Evolutionary conservation across 192 early-diverging fungal species (phyloP), one percentile per base, ranked within the genome.

Genomic region (Pilaira anomala): DNA sequence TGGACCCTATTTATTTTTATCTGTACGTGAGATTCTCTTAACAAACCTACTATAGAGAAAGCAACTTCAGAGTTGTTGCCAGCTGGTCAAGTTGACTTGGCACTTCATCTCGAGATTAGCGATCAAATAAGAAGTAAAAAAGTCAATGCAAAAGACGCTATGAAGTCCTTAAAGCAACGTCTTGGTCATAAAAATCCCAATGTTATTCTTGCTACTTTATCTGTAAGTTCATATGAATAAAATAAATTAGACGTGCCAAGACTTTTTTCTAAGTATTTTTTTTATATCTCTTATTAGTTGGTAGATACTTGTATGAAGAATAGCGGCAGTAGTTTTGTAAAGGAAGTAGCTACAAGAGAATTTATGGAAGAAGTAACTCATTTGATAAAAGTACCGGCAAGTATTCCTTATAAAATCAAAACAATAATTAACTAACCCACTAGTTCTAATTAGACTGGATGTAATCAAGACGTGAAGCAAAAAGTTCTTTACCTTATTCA

Each of bases 231-330:
- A 9, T 57, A 30, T 42, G 25, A 1, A 18, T 33, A 33, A 16
- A 42, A 30, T n/a, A 56, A 33, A 7, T 30, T 18, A 16, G 16
- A n/a, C 26, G 26, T 13, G 18, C 25, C 30, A 55, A 55, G 26
- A 30, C 26, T 46, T 46, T 14, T 29, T 13, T 9, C 21, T 54
- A 12, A 55, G 8, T n/a, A 50, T 49, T 18, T 24, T 24, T 53
- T 13, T 22, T 50, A 22, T 36, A n/a, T 62, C 16, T 21, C 29
- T 14, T 8, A 63, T 39, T 46, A 93, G 86, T 74, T 98, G 41
- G 80, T 85, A 1, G 97, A 98, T 73, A 89, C 88, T 21, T 95
- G 92, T 62, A 89, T 97, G 33, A 98, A 98, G 75, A 98, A 98
- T 75, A 88, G 89, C 22, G 97, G 97, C 3, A 68, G 77, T 25